phyloP scores from a whole-genome alignment of 164 flowering plant genomes.

The Chimonanthus salicifolius region DNA sequence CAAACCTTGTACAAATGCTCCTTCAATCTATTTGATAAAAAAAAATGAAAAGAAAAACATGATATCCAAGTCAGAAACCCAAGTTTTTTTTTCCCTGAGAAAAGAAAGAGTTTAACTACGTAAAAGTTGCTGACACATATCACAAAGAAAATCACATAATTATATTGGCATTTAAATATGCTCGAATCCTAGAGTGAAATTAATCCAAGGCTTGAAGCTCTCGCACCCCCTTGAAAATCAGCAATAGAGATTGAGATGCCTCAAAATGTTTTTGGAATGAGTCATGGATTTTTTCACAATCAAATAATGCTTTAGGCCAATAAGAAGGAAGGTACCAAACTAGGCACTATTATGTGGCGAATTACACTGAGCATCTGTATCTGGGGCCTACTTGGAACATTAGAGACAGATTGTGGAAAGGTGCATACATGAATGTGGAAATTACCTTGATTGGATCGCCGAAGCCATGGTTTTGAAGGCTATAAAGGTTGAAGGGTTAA shows the following conservation, averaged over 20 bases:
- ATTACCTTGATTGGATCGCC: no score
- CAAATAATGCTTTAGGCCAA: not conserved
- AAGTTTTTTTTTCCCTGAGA: not conserved
- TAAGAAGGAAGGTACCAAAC: not conserved
- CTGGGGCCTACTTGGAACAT: no score
- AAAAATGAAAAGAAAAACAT: slow-evolving; percentile 1
- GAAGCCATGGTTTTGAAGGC: no score
- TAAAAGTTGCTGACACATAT: not conserved
- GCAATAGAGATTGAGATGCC: no score
- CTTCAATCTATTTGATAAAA: slow-evolving; percentile 64
- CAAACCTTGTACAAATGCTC: slow-evolving; percentile 92
- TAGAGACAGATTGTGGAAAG: no score
- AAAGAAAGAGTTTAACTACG: not conserved
- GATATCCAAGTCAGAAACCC: not conserved
- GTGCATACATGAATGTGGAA: no score
- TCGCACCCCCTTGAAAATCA: no score
- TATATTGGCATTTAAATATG: not conserved
- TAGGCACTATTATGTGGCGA: not conserved
- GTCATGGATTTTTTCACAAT: not conserved
- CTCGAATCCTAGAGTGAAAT: not conserved
- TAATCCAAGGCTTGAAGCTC: not conserved
- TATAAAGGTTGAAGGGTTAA: no score
- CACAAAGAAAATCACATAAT: not conserved
- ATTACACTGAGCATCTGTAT: no score
- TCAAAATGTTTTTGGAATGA: not conserved